Percentiles rank a stretch among this genome's conserved stretches.
Conservation (phyloP, 345 rosid genomes). For the Theobroma cacao region DNA sequence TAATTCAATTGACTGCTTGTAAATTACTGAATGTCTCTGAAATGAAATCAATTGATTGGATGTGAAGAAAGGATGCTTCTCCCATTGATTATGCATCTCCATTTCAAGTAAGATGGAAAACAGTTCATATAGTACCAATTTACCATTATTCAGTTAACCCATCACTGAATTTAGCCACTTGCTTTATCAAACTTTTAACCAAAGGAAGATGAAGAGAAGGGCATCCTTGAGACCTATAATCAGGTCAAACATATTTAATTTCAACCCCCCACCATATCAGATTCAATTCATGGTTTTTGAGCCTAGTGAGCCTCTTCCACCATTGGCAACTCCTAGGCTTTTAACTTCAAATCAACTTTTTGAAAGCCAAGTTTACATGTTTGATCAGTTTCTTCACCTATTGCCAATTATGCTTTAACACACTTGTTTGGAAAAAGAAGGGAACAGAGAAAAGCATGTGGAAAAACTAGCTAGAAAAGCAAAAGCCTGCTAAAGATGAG, state of each 20-base stretch:
- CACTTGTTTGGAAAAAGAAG: not conserved
- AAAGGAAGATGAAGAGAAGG: not conserved
- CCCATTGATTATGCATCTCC: not conserved
- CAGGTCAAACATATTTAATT: not conserved
- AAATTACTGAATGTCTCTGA: not conserved
- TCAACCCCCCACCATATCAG: too few relatives aligned
- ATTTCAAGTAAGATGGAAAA: not conserved
- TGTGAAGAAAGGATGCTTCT: constrained; percentile 13
- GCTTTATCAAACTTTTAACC: too few relatives aligned
- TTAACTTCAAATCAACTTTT: not conserved
- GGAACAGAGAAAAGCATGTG: not conserved
- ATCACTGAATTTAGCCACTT: not conserved
- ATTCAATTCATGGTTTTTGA: not conserved
- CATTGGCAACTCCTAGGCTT: not conserved
- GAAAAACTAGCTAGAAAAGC: not conserved
- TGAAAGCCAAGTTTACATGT: not conserved
- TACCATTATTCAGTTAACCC: not conserved
- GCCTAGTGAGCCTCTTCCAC: not conserved
- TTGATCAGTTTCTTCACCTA: not conserved
- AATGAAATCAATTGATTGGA: constrained; percentile 16
- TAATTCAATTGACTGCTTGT: constrained; percentile 16
- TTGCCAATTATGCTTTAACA: not conserved
- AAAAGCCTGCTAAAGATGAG: constrained; percentile 15
- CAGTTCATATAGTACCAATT: too few relatives aligned
- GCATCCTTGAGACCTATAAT: not conserved